Evolutionary conservation across 352 stramenopile genomes (phyloP), one percentile per base, ranked within the genome.

Genomic region (Phytophthora lateralis): DNA sequence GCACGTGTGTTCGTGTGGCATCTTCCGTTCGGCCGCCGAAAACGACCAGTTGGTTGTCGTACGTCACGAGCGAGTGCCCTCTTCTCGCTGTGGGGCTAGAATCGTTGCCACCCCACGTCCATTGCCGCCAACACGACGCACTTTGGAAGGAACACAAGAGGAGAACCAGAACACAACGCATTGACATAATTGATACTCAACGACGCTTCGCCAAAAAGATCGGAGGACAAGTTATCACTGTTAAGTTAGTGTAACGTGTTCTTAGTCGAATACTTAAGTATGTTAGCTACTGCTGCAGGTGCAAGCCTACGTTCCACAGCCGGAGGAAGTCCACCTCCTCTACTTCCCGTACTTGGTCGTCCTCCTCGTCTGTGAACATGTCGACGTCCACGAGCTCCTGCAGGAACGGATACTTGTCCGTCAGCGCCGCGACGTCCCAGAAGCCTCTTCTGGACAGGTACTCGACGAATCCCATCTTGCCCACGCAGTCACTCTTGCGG

Each of bases 21-120:
- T 98, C 93, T 61, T 96, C 93, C 21, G 86, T 94, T 51, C 95
- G 80, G 4, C 95, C 96, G 2, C 96, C 96, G 63, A 99, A 99
- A 44, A 99, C 76, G 18, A 98, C 66, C 12, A 92, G 49, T 41
- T 89, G 73, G 35, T 72, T 94, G 43, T 80, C 82, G 55, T 91
- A 94, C 44, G 97, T 69, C n/a, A 88, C 77, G 4, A 98, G 61
- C 6, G 91, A 96, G 64, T 98, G 93, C 5, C 94, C 91, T 45
- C 85, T 71, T 17, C 94, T 75, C 30, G 76, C 81, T 15, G 77
- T 76, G 0, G 94, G 94, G 5, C 88, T 91, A 7, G 70, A 63
- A 5, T 64, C 44, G 26, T 71, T 80, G 26, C 45, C 56, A 1
- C 60, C 47, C 75, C 85, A 97, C 15, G 80, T 86, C 92, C 92